Evolutionary conservation across 805 yeast species (phyloP), one percentile per base, ranked within the genome.

Genomic region (Saccharomycopsis microspora): DNA sequence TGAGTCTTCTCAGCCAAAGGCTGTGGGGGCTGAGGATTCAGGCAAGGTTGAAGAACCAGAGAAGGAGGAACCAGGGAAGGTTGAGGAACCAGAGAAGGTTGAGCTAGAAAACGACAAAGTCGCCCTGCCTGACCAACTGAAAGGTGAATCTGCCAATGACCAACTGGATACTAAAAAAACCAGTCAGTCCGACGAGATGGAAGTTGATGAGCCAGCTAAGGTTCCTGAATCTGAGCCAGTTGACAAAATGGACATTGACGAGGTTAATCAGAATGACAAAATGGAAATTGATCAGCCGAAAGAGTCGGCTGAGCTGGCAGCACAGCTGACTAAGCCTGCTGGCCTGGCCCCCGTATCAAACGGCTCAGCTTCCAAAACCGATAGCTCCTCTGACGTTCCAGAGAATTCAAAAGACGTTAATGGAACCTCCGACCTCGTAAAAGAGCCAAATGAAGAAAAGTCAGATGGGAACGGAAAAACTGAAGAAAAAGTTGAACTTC

Each of bases 91-190:
- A n/a, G 30, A 11, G n/a, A 48, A 36, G 7, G 36, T 41, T 32
- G 51, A 43, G 28, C 37, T 42, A 39, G 43, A 19, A 45, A 32
- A 45, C 46, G 9, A 44, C 42, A 35, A 50, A 31, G 43, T 30
- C 27, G 36, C 10, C 52, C 19, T 37, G 39, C 41, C 28, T 43
- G 42, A 42, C 36, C 45, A 36, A 11, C 32, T 27, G 33, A 37
- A 29, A 39, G 30, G 34, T 5, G 43, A 44, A 34, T 39, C 32
- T 11, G 35, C 42, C 11, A 44, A 37, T 5, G 50, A 51, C 9
- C 48, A 42, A 9, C 41, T 52, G 5, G 44, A 46, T 5, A 46
- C 42, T 19, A 49, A 40, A 9, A 32, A 30, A 5, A 42, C 43
- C 37, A 44, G 43, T 31, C 45, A 33, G 5, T 32, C 41, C 6